These are phyloP conservation scores for Ceratocystis huliohia DNA, from an alignment of 2,329 filamentous ascomycete genomes.

Conservation along the genomic window DNA sequence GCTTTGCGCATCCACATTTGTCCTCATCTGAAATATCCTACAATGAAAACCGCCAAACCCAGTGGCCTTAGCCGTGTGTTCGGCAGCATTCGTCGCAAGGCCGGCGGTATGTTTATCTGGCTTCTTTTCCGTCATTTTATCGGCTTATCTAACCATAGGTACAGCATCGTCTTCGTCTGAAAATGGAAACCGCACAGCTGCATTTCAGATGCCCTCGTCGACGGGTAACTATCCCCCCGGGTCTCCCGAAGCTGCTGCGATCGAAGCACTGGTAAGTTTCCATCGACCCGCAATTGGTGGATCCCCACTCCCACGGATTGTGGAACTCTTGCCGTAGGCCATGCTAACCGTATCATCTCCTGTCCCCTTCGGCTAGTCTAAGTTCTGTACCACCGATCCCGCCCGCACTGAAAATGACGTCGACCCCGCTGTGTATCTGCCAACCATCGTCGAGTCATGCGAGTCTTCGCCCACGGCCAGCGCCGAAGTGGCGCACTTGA, in stretches of 20 bases:
- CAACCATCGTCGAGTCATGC: constrained; percentile 84
- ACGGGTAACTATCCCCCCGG: constrained; percentile 11
- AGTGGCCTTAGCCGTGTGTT: constrained; percentile 17
- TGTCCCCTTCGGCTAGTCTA: constrained; percentile 3
- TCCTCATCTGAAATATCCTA: background rate
- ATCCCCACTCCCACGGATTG: background rate
- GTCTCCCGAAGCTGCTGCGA: constrained; percentile 18
- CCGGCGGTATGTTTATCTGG: constrained; percentile 3
- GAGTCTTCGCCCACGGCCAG: constrained; percentile 84
- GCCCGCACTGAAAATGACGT: constrained; percentile 14
- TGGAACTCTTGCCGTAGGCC: background rate
- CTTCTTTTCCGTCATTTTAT: background rate
- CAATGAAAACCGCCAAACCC: constrained; percentile 18
- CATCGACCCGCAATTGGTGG: background rate
- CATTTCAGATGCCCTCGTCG: constrained; percentile 3
- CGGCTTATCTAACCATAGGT: background rate
- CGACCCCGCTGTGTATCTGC: constrained; percentile 85
- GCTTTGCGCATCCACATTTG: background rate
- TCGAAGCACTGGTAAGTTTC: constrained; percentile 16
- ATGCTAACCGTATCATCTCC: background rate
- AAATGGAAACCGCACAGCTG: background rate
- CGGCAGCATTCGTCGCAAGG: constrained; percentile 15
- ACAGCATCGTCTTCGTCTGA: background rate
- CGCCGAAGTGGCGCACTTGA: constrained; percentile 62
- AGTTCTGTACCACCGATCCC: constrained; percentile 18